Conservation (phyloP, 805 yeast species). For the Lachancea dasiensis region DNA sequence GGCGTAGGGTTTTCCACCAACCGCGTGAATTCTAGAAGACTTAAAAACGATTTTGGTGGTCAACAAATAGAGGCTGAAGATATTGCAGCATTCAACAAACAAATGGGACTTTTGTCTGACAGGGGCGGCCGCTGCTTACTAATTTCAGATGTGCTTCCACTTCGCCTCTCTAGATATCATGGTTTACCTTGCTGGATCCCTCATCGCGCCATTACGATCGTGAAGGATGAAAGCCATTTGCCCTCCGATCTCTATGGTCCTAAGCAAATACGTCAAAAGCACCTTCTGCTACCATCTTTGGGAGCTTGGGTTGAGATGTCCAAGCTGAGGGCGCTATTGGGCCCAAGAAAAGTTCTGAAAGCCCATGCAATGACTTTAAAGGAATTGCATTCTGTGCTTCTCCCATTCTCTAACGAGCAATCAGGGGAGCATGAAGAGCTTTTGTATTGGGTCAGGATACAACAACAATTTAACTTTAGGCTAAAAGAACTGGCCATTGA, state of each 20-base stretch:
- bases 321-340: not conserved
- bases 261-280: constrained; percentile 1
- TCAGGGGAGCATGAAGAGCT: constrained; percentile 1
- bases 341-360: not conserved
- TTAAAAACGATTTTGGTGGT: not conserved
- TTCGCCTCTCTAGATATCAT: constrained; percentile 5
- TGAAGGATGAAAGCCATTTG: constrained; percentile 1
- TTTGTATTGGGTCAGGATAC: constrained; percentile 1
- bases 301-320: constrained; percentile 4
- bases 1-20: constrained; percentile 33
- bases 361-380: constrained; percentile 1
- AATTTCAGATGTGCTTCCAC: constrained; percentile 1
- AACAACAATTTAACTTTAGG: constrained; percentile 1
- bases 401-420: not conserved
- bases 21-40: not conserved
- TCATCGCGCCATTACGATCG: not conserved
- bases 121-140: not conserved
- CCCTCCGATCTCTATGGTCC: constrained; percentile 1
- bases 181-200: constrained; percentile 5
- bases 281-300: constrained; percentile 2
- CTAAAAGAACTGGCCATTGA: constrained; percentile 4
- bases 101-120: constrained; percentile 1
- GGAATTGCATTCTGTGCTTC: not conserved
- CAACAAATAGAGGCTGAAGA: not conserved
- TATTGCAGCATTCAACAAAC: not conserved